Percentiles rank a stretch among this genome's conserved stretches.
These are phyloP conservation scores for Dactylellina leptospora DNA, from an alignment of 2,329 filamentous ascomycete genomes.

Conservation along the genomic window DNA sequence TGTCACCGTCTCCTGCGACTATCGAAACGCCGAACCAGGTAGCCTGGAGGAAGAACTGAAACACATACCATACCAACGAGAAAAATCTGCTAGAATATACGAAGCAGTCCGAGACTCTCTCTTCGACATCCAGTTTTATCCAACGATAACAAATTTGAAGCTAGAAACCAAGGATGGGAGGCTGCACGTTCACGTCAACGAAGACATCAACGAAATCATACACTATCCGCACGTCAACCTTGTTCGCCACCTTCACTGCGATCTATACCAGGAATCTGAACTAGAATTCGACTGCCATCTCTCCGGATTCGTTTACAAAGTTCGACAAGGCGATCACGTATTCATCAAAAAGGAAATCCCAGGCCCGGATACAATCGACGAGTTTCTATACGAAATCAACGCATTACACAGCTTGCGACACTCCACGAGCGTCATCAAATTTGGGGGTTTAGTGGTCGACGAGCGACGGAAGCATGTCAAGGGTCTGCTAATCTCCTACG, in stretches of 20 bases:
- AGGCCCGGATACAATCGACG: conserved; percentile 91
- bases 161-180: conserved; percentile 86
- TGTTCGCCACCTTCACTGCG: conserved; percentile 76
- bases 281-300: conserved; percentile 89
- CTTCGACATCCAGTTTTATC: conserved; percentile 92
- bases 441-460: conserved; percentile 88
- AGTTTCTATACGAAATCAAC: conserved; percentile 97
- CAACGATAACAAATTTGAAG: conserved; percentile 94
- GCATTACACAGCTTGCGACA: conserved; percentile 80
- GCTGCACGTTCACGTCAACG: conserved; percentile 95
- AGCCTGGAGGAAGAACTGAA: conserved; percentile 87
- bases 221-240: conserved; percentile 78
- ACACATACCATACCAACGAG: conserved; percentile 80
- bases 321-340: conserved; percentile 72
- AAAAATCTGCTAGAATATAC: conserved; percentile 93
- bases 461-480: conserved; percentile 78
- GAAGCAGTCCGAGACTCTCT: conserved; percentile 92
- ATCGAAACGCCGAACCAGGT: conserved; percentile 78
- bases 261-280: conserved; percentile 74
- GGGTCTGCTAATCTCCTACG: conserved; percentile 87
- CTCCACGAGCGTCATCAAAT: conserved; percentile 80
- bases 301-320: conserved; percentile 97
- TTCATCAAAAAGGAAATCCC: conserved; percentile 99
- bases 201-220: conserved; percentile 95
- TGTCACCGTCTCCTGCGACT: conserved; percentile 93